Evolutionary conservation across 1,284 basidiomycete species (phyloP).

Genomic region (Ceratobasidium sp.): DNA sequence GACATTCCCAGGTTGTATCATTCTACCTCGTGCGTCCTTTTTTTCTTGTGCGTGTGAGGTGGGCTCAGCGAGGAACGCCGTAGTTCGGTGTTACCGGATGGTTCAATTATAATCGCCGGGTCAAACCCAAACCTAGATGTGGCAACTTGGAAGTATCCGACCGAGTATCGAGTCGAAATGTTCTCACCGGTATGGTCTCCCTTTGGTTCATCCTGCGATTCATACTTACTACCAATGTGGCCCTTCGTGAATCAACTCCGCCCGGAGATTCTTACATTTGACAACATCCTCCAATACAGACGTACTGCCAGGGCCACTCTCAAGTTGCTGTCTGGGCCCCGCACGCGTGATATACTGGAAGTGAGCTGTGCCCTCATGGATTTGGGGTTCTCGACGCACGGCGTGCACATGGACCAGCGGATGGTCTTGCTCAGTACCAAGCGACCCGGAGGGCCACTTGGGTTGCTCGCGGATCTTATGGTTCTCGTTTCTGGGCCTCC

Average conservation of each 20-base stretch:
- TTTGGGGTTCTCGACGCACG: conserved; percentile 80
- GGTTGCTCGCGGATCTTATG: not conserved
- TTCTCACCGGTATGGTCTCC: no score
- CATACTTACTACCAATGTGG: conserved; percentile 51
- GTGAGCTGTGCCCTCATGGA: conserved; percentile 74
- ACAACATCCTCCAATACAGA: conserved; percentile 1
- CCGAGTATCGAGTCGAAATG: conserved; percentile 82
- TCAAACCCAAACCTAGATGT: conserved; percentile 89
- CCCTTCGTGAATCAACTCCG: conserved; percentile 56
- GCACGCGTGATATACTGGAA: conserved; percentile 71
- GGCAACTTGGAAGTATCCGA: conserved; percentile 68
- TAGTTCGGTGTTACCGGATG: conserved; percentile 76
- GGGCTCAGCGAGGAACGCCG: no score
- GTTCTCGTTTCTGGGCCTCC: conserved; percentile 48
- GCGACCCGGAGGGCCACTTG: not conserved
- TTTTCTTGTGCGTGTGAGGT: not conserved
- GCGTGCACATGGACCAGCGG: conserved; percentile 82
- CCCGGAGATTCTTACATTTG: no score
- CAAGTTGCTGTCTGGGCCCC: conserved; percentile 68
- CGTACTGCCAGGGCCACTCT: conserved; percentile 54
- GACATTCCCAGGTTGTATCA: conserved; percentile 86
- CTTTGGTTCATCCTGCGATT: no score
- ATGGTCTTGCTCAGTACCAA: conserved; percentile 61
- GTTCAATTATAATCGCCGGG: conserved; percentile 78
- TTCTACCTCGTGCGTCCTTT: conserved; percentile 64